A percentile compares a stretch with the other conserved stretches of the same genome.
These are phyloP conservation scores for Anethum foeniculum DNA, from an alignment of 140 eudicot genomes.

Conservation along the genomic window DNA sequence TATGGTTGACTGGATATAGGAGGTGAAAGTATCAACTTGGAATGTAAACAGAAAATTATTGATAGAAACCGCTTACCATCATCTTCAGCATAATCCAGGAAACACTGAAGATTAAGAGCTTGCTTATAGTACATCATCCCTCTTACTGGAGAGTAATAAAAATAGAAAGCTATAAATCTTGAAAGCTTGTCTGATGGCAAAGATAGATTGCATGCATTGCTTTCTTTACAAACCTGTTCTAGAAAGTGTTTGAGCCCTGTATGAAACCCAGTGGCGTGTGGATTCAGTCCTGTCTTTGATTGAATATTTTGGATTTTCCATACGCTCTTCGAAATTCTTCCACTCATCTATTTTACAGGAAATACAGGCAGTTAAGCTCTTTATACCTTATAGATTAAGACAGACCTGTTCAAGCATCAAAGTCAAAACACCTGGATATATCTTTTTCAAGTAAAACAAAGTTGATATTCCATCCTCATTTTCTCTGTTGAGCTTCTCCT, in stretches of 20 bases:
- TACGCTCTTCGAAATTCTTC: conserved; percentile 66
- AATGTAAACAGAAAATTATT: neutral
- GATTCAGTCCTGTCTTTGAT: conserved; percentile 44
- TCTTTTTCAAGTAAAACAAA: conserved; percentile 83
- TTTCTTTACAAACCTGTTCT: conserved; percentile 60
- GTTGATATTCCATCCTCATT: conserved; percentile 96
- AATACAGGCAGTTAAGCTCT: conserved; percentile 12
- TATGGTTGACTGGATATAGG: neutral
- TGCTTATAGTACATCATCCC: conserved; percentile 98
- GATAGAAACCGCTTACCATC: conserved; percentile 38
- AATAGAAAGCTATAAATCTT: neutral
- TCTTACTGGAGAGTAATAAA: conserved; percentile 54
- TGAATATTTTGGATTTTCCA: conserved; percentile 36
- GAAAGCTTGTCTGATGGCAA: neutral
- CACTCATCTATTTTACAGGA: conserved; percentile 64
- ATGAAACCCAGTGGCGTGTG: conserved; percentile 89
- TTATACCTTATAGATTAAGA: neutral
- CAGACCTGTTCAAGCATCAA: conserved; percentile 3
- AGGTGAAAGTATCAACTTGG: neutral
- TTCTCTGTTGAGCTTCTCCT: conserved; percentile 67
- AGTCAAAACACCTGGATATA: conserved; percentile 78
- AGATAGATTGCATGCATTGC: neutral
- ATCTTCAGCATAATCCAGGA: conserved; percentile 76
- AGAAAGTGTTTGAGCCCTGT: conserved; percentile 96
- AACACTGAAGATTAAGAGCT: conserved; percentile 89